These are phyloP conservation scores for Keithomyces neogunnii DNA, from an alignment of 2,329 filamentous ascomycete species.

Conservation along the genomic window DNA sequence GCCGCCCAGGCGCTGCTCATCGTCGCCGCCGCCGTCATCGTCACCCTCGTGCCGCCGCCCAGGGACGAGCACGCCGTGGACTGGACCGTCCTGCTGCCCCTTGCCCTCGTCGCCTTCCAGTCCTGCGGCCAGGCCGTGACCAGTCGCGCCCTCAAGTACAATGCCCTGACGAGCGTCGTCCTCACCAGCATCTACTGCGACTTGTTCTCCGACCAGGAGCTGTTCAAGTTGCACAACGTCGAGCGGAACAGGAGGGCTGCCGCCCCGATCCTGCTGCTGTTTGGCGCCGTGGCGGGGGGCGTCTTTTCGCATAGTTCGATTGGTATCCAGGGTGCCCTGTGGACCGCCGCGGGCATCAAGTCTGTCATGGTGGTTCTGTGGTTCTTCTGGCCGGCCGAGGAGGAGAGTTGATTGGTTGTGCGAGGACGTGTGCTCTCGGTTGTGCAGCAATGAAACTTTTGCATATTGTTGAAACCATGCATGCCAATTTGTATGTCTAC, in stretches of 20 bases:
- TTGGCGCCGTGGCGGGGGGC: conserved; percentile 42
- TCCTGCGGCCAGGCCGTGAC: conserved; percentile 71
- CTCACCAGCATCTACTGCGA: conserved; percentile 78
- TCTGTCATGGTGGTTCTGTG: conserved; percentile 46
- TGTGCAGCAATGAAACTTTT: no score
- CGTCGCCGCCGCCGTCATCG: conserved; percentile 42
- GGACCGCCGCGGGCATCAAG: conserved; percentile 53
- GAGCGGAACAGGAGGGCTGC: conserved; percentile 43
- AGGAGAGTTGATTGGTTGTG: conserved; percentile 13
- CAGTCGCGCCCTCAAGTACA: conserved; percentile 60
- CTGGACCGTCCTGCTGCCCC: conserved; percentile 56
- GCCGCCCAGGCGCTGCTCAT: conserved; percentile 41
- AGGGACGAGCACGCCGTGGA: conserved; percentile 33
- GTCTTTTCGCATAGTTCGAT: conserved; percentile 37
- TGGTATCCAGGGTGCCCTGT: conserved; percentile 46
- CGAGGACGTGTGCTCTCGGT: not conserved
- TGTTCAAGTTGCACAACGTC: conserved; percentile 35
- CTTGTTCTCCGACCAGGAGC: conserved; percentile 56
- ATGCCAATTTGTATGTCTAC: no score
- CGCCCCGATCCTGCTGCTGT: conserved; percentile 39
- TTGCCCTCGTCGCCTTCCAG: conserved; percentile 67
- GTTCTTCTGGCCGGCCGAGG: conserved; percentile 50
- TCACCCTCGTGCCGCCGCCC: conserved; percentile 35
- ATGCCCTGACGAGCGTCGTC: conserved; percentile 67
- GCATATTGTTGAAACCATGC: no score